Percentiles rank a stretch among this genome's conserved stretches.
These are phyloP conservation scores for Saccharum hybrid DNA, from an alignment of 202 grass and related monocot genomes.

Conservation along the genomic window DNA sequence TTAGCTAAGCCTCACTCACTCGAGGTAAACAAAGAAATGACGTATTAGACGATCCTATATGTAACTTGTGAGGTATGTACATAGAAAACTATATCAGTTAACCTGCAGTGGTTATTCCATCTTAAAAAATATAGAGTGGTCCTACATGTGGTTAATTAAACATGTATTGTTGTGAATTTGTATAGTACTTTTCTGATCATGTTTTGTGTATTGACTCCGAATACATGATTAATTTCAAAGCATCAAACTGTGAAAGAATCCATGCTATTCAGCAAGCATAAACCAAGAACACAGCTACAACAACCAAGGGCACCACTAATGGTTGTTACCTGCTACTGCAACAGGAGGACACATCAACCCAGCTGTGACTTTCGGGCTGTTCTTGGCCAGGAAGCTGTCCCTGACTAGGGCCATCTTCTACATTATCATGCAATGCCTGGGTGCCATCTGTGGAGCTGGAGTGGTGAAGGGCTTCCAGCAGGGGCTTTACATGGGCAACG, in stretches of 20 bases:
- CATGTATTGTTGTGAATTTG: not conserved
- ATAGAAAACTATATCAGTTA: not conserved
- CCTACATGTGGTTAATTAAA: not conserved
- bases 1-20: not conserved
- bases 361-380: constrained; percentile 88
- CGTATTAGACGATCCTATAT: not conserved
- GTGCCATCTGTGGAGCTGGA: constrained; percentile 90
- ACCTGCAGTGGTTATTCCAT: not conserved
- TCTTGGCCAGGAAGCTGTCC: constrained; percentile 92
- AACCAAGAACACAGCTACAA: not conserved
- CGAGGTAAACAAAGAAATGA: not conserved
- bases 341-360: constrained; percentile 98
- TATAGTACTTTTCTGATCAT: not conserved
- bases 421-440: constrained; percentile 94
- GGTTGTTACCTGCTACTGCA: constrained; percentile 15
- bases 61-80: not conserved
- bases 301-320: constrained; percentile 20
- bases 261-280: not conserved
- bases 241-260: not conserved
- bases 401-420: constrained; percentile 87
- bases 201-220: constrained; percentile 6
- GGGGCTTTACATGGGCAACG: constrained; percentile 73
- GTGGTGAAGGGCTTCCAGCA: constrained; percentile 92
- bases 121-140: not conserved
- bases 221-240: constrained; percentile 13